Evolutionary conservation across 106 monocot species (phyloP).

Genomic region (Dioscorea zingiberensis): DNA sequence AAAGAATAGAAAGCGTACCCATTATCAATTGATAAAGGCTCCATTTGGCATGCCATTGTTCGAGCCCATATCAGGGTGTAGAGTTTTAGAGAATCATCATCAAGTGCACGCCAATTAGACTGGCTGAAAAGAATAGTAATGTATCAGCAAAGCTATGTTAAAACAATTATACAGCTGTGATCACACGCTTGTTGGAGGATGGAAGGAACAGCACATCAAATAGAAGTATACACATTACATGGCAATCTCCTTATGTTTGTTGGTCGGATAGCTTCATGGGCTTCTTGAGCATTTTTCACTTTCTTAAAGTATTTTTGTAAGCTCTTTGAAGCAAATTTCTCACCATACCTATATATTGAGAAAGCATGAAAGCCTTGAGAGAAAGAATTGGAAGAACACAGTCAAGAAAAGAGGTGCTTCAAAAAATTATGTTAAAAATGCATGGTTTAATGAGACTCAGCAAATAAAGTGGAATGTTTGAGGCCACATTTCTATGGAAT

Average conservation of each 20-base stretch:
- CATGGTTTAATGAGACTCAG: too few relatives aligned
- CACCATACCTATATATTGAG: conserved; percentile 60
- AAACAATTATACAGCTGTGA: background rate
- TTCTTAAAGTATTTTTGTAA: conserved; percentile 67
- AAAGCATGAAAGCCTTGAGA: too few relatives aligned
- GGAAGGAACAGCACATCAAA: background rate
- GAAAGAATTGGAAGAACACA: too few relatives aligned
- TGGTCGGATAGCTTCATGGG: conserved; percentile 98
- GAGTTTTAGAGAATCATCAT: conserved; percentile 81
- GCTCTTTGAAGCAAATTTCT: conserved; percentile 57
- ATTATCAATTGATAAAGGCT: conserved; percentile 31
- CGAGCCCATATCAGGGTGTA: conserved; percentile 88
- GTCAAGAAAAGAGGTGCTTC: too few relatives aligned
- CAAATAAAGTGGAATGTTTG: too few relatives aligned
- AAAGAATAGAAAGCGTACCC: background rate
- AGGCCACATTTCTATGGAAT: too few relatives aligned
- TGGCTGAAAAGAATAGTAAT: conserved; percentile 33
- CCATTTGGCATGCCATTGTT: conserved; percentile 97
- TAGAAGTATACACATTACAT: conserved; percentile 43
- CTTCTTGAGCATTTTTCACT: conserved; percentile 98
- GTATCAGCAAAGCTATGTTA: background rate
- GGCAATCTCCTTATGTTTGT: conserved; percentile 86
- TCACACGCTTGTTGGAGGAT: background rate
- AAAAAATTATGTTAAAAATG: too few relatives aligned
- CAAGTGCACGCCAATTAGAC: conserved; percentile 60